Base-by-base conservation (phyloP, 306 rosid genomes). In the Vigna reflexopilosa region DNA sequence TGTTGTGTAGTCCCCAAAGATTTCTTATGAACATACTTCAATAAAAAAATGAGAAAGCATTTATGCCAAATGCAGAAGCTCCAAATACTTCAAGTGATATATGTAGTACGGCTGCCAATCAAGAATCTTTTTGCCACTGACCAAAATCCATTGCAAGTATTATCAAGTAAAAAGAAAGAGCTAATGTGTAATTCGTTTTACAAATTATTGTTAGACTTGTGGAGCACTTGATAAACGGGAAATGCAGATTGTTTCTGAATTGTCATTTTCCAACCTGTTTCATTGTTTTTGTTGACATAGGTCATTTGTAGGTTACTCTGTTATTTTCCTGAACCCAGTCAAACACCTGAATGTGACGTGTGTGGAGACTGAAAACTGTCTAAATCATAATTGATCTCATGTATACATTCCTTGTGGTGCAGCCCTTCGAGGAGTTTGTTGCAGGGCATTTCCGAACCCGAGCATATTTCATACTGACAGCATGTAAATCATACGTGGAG, bases 351-450 rank as follows among this genome's bases (percentile, higher is more conserved):
- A 54, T 3, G 6, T 17, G 13, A 19, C 19, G 56, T 54, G 13
- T 54, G 26, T 15, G 5, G 11, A 52, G 26, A 4, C 24, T n/a
- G 36, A 17, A 52, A 17, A 7, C 24, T 52, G 24, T 54, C 14
- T 19, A 19, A 19, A 54, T 54, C 14, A 19, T 7, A 54, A 9
- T 54, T 17, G 45, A 42, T 42, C 13, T 48, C 47, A 38, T 65
- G 52, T 62, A 52, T 66, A 22, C 17, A 13, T 81, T 54, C 72
- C 22, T n/a, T 78, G 42, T 30, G 77, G 59, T 87, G 90, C 90
- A 92, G 93, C 91, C 80, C 87, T 92, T 90, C 73, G 91, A 92
- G 86, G 91, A 87, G 44, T 87, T 92, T 3, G 93, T 92, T 42
- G 77, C 54, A 0, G 87, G 83, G 24, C 93, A 90, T 85, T 92